Evolutionary conservation across 2,329 filamentous ascomycete genomes (phyloP), one percentile per base, ranked within the genome.

Genomic region (Colletotrichum agaves): DNA sequence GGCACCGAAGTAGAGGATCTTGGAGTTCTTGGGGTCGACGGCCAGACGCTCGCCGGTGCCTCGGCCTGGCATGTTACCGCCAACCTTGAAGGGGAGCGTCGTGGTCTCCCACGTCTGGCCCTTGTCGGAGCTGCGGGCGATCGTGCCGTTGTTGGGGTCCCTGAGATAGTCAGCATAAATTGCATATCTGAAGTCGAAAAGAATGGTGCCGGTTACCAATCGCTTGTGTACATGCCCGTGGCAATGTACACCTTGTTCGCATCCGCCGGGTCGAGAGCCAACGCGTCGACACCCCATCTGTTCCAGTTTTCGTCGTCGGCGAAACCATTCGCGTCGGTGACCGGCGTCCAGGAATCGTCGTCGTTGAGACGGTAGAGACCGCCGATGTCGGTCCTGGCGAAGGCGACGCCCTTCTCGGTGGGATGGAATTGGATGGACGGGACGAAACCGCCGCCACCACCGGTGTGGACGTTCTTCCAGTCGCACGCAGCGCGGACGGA

Each of bases 21-120:
- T 81, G 41, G 85, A 83, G 71, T 87, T 85, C 50, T 84, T 81
- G 2, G 87, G 87, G 72, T 89, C 87, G 8, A 89, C 81, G 2
- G 85, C 86, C 5, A 89, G 81, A 13, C 87, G 81, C 73, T 88
- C 87, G 15, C 87, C 87, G 75, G 83, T 84, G 7, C 87, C 87
- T 31, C 87, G 82, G 2, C 87, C 87, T 7, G 87, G 86, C 85
- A 88, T 88, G 73, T 89, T 89, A 0, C 87, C 87, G 7, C 87
- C 87, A 50, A 88, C 84, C 73, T 89, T 89, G 78, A 89, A 89
- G 2, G 84, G 80, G 0, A 89, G 78, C 5, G 78, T 76, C 0
- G 84, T 82, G 19, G 80, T 77, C 1, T 77, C 72, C 84, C 85
- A 89, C 1, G 86, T 87, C 3, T 75, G 76, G 1, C 87, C 87